phyloP scores from a whole-genome alignment of 192 early-diverging fungal species.

The Rhizophagus clarus region DNA sequence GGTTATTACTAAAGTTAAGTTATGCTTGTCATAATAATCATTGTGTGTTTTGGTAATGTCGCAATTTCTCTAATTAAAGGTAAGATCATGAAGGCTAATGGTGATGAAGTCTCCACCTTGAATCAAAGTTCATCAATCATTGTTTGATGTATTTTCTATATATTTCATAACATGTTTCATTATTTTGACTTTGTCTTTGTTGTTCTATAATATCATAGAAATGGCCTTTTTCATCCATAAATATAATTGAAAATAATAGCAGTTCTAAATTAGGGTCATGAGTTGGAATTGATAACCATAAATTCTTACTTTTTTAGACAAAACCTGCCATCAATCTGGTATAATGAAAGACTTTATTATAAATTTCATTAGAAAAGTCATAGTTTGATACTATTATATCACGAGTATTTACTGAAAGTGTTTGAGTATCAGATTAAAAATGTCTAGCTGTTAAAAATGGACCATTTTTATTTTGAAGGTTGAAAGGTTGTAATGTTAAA shows the following conservation, averaged over 20 bases:
- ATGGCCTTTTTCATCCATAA: too few species aligned
- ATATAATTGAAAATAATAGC: too few species aligned
- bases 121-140: neutral
- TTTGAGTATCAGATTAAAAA: neutral
- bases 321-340: neutral
- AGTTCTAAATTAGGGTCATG: too few species aligned
- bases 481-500: too few species aligned
- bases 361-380: neutral
- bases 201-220: too few species aligned
- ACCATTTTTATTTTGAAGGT: too few species aligned
- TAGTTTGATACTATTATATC: conserved; percentile 8
- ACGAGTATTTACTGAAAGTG: neutral
- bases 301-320: neutral
- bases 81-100: neutral
- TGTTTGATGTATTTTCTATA: too few species aligned
- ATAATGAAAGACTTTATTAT: conserved; percentile 1
- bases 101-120: conserved; percentile 1
- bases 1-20: too few species aligned
- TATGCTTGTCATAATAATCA: too few species aligned
- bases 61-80: conserved; percentile 1
- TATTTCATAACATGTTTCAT: too few species aligned
- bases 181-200: too few species aligned
- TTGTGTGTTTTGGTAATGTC: neutral
- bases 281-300: neutral
- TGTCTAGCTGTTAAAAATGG: neutral